These are phyloP conservation scores for Leishmania gerbilli DNA, from an alignment of 208 protist species.

Conservation along the genomic window DNA sequence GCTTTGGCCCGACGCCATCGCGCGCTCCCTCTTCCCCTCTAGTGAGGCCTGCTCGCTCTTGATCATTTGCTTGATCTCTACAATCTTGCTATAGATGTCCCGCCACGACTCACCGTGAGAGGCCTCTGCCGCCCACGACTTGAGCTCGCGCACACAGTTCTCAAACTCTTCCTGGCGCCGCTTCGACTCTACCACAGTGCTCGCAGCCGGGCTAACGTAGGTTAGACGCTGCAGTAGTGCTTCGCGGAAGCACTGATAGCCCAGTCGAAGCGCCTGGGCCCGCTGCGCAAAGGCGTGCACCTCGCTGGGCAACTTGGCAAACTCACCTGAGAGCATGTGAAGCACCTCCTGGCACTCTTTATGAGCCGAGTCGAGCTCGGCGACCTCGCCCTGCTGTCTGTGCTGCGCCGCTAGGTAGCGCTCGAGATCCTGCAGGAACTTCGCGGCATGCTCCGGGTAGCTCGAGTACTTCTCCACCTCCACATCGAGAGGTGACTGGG, in stretches of 20 bases:
- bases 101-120: conserved; percentile 77
- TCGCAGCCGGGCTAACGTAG: conserved; percentile 55
- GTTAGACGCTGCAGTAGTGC: conserved; percentile 78
- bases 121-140: conserved; percentile 64
- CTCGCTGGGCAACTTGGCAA: conserved; percentile 39
- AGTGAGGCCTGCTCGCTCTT: conserved; percentile 55
- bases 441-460: conserved; percentile 47
- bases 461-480: conserved; percentile 67
- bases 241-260: conserved; percentile 72
- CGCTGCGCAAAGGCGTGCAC: conserved; percentile 64
- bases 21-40: conserved; percentile 27
- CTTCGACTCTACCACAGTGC: conserved; percentile 61
- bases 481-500: conserved; percentile 63
- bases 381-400: conserved; percentile 12
- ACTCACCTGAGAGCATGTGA: conserved; percentile 19
- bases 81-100: conserved; percentile 75
- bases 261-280: conserved; percentile 48
- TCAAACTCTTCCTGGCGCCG: conserved; percentile 82
- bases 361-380: conserved; percentile 14
- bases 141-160: conserved; percentile 69
- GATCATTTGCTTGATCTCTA: conserved; percentile 69
- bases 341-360: conserved; percentile 17
- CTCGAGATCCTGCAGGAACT: conserved; percentile 43
- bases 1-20: conserved; percentile 8
- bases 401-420: conserved; percentile 23